These are phyloP conservation scores for Colletotrichum musae DNA, from an alignment of 2,329 filamentous ascomycete genomes.

Conservation along the genomic window DNA sequence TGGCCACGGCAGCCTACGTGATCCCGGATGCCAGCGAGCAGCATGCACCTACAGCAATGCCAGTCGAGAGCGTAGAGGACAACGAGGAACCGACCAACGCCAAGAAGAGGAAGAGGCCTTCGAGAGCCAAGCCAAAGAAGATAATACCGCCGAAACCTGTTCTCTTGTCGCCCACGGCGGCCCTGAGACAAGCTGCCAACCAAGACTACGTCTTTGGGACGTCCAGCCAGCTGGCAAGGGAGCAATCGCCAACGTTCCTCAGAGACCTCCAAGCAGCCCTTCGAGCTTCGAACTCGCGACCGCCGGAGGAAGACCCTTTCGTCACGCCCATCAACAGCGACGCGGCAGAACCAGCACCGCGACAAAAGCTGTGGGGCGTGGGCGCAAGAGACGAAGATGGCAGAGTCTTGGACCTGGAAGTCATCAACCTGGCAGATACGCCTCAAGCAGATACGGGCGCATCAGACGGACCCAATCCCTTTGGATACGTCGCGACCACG, in stretches of 20 bases:
- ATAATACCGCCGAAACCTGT: constrained; percentile 58
- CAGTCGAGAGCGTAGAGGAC: constrained; percentile 42
- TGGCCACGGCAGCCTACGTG: constrained; percentile 80
- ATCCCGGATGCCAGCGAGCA: constrained; percentile 54
- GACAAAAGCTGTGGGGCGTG: constrained; percentile 76
- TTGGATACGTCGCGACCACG: constrained; percentile 51
- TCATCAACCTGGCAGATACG: constrained; percentile 71
- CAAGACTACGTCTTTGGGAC: constrained; percentile 90
- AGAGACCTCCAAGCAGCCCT: constrained; percentile 75
- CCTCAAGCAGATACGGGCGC: constrained; percentile 46
- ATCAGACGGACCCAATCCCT: constrained; percentile 51
- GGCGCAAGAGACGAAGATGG: constrained; percentile 78
- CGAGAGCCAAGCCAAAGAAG: constrained; percentile 54
- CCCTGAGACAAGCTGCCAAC: constrained; percentile 73
- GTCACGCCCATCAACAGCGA: constrained; percentile 57
- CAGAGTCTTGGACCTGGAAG: constrained; percentile 73
- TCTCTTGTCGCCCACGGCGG: constrained; percentile 78
- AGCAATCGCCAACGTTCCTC: constrained; percentile 78
- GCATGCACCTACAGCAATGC: constrained; percentile 46
- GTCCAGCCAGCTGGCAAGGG: constrained; percentile 83
- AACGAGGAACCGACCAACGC: constrained; percentile 51
- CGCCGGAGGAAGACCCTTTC: constrained; percentile 57
- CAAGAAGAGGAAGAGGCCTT: constrained; percentile 50
- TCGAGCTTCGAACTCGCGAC: constrained; percentile 65
- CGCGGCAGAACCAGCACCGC: constrained; percentile 49